Percentiles rank a stretch among this genome's conserved stretches.
These are phyloP conservation scores for Macrocybe gigantea DNA, from an alignment of 768 basidiomycete genomes.

Conservation along the genomic window DNA sequence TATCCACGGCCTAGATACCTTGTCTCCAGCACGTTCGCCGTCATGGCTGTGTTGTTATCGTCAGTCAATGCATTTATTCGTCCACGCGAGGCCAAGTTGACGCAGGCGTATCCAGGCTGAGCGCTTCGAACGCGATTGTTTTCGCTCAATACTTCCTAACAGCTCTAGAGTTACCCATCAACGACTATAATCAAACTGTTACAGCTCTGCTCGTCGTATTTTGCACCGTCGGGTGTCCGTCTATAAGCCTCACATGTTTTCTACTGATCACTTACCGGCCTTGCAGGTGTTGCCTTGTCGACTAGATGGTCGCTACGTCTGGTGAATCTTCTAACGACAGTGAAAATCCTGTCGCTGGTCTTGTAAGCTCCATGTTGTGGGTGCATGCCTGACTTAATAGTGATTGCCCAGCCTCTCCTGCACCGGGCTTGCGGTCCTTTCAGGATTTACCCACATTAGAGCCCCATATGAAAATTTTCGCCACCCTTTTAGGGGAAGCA, in stretches of 20 bases:
- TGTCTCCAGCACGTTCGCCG: conserved; percentile 37
- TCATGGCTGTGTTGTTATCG: conserved; percentile 29
- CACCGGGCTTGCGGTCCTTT: conserved; percentile 53
- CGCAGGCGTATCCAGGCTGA: conserved; percentile 15
- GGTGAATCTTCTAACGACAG: conserved; percentile 22
- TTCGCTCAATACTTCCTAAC: conserved; percentile 32
- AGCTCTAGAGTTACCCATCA: conserved; percentile 24
- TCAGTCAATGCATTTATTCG: conserved; percentile 13
- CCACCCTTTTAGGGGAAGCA: conserved; percentile 49
- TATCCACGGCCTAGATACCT: conserved; percentile 38
- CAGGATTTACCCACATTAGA: conserved; percentile 44
- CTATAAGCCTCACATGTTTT: background rate
- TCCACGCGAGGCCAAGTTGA: background rate
- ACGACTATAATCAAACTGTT: conserved; percentile 18
- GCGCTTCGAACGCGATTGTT: conserved; percentile 28
- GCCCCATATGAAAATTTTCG: conserved; percentile 54
- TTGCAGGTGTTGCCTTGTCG: conserved; percentile 24
- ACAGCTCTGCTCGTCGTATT: conserved; percentile 18
- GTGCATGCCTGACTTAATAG: background rate
- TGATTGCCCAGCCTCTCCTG: background rate
- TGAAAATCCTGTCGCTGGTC: conserved; percentile 23
- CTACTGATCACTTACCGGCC: background rate
- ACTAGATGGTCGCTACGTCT: conserved; percentile 29
- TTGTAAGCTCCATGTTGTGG: conserved; percentile 16
- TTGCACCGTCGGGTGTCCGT: conserved; percentile 16